phyloP scores from a whole-genome alignment of 305 asterid genomes.

The Fraxinus greggii region DNA sequence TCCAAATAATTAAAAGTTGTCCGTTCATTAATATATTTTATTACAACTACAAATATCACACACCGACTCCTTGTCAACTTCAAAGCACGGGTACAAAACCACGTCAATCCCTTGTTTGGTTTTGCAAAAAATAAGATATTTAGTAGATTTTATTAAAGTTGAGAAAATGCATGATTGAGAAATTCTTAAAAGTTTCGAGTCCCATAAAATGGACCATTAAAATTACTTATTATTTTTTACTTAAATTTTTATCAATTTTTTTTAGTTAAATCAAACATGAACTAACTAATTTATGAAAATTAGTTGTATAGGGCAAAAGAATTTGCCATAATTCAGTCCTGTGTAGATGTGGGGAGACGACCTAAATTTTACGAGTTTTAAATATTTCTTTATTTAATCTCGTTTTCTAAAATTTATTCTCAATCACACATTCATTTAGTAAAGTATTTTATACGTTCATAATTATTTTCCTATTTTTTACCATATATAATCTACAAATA shows the following conservation, averaged over 20 bases:
- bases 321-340: background rate
- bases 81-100: slow-evolving; percentile 13
- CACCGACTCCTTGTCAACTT: slow-evolving; percentile 3
- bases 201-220: background rate
- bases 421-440: too few relatives aligned
- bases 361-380: background rate
- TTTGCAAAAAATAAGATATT: too few relatives aligned
- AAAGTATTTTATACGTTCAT: too few relatives aligned
- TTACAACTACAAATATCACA: slow-evolving; percentile 11
- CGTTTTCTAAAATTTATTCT: too few relatives aligned
- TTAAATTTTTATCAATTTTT: background rate
- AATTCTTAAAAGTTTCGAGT: background rate
- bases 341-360: background rate
- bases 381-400: background rate
- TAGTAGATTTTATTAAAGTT: too few relatives aligned
- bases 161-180: too few relatives aligned
- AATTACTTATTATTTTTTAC: background rate
- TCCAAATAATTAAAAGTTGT: background rate
- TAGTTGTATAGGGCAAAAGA: background rate
- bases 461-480: too few relatives aligned
- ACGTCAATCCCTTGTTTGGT: background rate
- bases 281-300: background rate
- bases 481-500: background rate
- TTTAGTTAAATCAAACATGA: too few relatives aligned
- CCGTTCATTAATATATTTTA: background rate